Percentiles rank a stretch among this genome's conserved stretches.
These are phyloP conservation scores for Evernia prunastri DNA, from an alignment of 495 filamentous ascomycete genomes.

Conservation along the genomic window DNA sequence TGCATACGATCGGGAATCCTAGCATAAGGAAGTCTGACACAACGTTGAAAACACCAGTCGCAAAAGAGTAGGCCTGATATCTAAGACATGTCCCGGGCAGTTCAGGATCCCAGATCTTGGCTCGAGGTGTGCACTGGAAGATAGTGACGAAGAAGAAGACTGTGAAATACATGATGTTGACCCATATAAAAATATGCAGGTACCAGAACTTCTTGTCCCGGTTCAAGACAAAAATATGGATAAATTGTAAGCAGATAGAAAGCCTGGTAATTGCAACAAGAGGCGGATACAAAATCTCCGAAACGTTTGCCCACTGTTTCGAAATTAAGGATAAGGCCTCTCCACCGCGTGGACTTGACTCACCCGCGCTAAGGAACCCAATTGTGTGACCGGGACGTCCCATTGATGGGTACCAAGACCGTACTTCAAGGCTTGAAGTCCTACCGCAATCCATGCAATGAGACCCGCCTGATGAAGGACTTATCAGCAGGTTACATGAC, in stretches of 20 bases:
- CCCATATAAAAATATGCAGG: constrained; percentile 16
- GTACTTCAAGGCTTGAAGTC: not conserved
- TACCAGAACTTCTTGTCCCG: constrained; percentile 12
- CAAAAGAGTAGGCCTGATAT: constrained; percentile 22
- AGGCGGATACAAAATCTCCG: constrained; percentile 10
- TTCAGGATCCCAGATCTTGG: constrained; percentile 17
- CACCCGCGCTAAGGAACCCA: constrained; percentile 25
- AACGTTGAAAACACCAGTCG: constrained; percentile 29
- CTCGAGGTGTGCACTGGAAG: constrained; percentile 15
- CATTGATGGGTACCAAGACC: constrained; percentile 33
- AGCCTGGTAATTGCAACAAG: constrained; percentile 10
- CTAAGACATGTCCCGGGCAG: constrained; percentile 28
- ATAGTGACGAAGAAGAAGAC: constrained; percentile 7
- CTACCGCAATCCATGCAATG: constrained; percentile 10
- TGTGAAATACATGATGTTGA: constrained; percentile 17
- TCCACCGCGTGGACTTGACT: not conserved
- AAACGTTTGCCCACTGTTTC: constrained; percentile 12
- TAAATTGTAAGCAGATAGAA: constrained; percentile 17
- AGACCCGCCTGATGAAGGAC: not conserved
- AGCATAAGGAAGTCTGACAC: constrained; percentile 32
- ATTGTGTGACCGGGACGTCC: constrained; percentile 23
- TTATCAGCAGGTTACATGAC: not conserved
- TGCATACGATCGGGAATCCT: constrained; percentile 27
- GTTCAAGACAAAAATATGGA: constrained; percentile 15
- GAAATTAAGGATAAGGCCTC: not conserved